phyloP scores from a whole-genome alignment of 140 eudicot genomes.

The Erigeron philadelphicus region DNA sequence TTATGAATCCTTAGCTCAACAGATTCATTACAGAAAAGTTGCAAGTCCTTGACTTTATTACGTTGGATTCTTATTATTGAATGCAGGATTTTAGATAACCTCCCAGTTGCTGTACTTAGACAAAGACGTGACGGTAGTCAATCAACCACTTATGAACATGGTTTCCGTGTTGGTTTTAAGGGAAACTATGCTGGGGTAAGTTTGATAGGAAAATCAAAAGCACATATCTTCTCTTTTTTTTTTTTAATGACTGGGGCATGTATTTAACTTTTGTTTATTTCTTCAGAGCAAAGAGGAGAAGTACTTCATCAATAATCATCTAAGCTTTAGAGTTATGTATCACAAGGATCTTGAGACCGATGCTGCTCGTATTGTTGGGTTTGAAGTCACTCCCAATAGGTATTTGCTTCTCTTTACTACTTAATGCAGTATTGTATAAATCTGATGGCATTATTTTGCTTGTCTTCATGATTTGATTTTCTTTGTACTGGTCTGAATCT shows the following conservation, averaged over 20 bases:
- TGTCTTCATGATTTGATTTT: neutral
- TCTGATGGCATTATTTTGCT: neutral
- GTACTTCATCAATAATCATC: constrained; percentile 83
- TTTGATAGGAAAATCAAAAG: constrained; percentile 6
- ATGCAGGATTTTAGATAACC: constrained; percentile 90
- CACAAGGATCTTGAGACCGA: constrained; percentile 84
- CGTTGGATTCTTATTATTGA: constrained; percentile 5
- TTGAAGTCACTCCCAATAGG: constrained; percentile 96
- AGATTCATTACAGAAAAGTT: neutral
- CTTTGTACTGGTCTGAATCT: neutral
- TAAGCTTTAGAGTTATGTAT: constrained; percentile 93
- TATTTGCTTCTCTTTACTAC: constrained; percentile 22
- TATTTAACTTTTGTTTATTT: constrained; percentile 12
- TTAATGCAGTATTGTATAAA: neutral
- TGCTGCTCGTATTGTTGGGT: constrained; percentile 89
- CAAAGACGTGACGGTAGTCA: constrained; percentile 86
- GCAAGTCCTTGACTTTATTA: constrained; percentile 14
- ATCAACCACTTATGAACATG: constrained; percentile 80
- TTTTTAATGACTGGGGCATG: neutral
- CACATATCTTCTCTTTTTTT: neutral
- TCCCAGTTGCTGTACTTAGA: constrained; percentile 94
- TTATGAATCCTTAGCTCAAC: neutral
- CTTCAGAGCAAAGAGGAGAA: constrained; percentile 83
- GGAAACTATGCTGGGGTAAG: constrained; percentile 95
- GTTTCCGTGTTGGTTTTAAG: constrained; percentile 92